phyloP scores from a whole-genome alignment of 176 grass and related monocot species.

The Pharus latifolius region DNA sequence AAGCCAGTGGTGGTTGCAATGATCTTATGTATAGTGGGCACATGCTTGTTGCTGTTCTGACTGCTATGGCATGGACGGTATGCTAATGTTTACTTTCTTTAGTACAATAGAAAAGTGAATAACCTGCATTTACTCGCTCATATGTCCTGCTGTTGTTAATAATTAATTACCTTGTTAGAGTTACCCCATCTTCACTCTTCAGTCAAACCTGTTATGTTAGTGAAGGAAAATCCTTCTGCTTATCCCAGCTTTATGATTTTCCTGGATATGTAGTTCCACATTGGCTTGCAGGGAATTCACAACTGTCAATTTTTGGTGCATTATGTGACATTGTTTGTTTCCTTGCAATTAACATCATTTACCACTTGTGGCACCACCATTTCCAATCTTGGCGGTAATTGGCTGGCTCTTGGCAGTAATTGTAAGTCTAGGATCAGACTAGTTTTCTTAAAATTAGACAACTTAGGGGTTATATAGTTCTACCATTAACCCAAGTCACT shows the following conservation, averaged over 20 bases:
- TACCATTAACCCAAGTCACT: too few relatives aligned
- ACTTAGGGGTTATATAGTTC: too few relatives aligned
- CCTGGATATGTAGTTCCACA: neutral
- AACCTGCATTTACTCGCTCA: neutral
- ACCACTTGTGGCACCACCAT: neutral
- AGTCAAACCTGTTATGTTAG: neutral
- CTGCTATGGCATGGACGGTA: constrained; percentile 98
- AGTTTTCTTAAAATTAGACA: too few relatives aligned
- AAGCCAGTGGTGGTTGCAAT: constrained; percentile 81
- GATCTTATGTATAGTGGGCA: constrained; percentile 94
- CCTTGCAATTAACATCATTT: neutral
- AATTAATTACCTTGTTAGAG: neutral
- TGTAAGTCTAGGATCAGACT: too few relatives aligned
- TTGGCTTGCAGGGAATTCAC: neutral
- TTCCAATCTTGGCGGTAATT: too few relatives aligned
- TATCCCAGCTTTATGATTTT: neutral
- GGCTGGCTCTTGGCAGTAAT: too few relatives aligned
- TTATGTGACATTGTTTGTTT: neutral
- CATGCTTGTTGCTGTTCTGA: constrained; percentile 88
- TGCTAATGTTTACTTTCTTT: neutral
- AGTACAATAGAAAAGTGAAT: neutral
- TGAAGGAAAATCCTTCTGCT: neutral
- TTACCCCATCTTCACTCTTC: neutral
- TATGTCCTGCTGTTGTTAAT: neutral
- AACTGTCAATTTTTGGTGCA: neutral